phyloP scores from a whole-genome alignment of 2,329 filamentous ascomycete genomes.

The Orbilia ellipsospora region DNA sequence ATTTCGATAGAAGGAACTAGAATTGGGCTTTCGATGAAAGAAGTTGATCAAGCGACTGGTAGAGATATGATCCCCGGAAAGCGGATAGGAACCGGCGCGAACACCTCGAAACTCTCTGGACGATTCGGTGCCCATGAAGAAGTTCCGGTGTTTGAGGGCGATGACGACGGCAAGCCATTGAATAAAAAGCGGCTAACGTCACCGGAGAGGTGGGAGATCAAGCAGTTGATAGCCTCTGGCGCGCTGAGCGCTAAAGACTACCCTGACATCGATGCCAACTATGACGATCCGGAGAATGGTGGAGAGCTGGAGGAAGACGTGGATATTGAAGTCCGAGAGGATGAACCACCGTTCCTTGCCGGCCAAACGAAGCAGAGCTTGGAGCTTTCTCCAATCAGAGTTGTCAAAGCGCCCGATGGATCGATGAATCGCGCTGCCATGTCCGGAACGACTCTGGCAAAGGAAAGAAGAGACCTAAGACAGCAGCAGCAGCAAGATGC shows the following conservation, averaged over 20 bases:
- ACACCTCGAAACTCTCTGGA: slow-evolving; percentile 82
- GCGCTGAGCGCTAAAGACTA: slow-evolving; percentile 93
- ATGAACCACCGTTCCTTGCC: slow-evolving; percentile 93
- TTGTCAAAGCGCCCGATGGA: slow-evolving; percentile 97
- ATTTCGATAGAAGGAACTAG: slow-evolving; percentile 82
- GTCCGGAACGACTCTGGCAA: slow-evolving; percentile 86
- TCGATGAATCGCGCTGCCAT: slow-evolving; percentile 97
- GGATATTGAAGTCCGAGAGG: slow-evolving; percentile 95
- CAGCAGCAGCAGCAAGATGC: slow-evolving; percentile 86
- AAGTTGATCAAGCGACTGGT: slow-evolving; percentile 90
- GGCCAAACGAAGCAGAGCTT: slow-evolving; percentile 97
- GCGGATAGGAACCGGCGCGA: slow-evolving; percentile 86
- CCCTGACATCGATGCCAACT: slow-evolving; percentile 93
- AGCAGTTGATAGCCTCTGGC: slow-evolving; percentile 94
- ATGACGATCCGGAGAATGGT: slow-evolving; percentile 85
- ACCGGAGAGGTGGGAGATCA: slow-evolving; percentile 96
- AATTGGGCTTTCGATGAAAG: slow-evolving; percentile 94
- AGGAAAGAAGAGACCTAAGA: slow-evolving; percentile 87
- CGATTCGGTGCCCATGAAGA: slow-evolving; percentile 66
- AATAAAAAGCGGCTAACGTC: slow-evolving; percentile 95
- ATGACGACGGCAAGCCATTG: slow-evolving; percentile 68
- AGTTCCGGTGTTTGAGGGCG: slow-evolving; percentile 73
- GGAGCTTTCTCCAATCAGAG: slow-evolving; percentile 92
- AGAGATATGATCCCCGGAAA: slow-evolving; percentile 82
- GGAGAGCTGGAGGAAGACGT: slow-evolving; percentile 91